Percentiles rank a stretch among this genome's conserved stretches.
These are phyloP conservation scores for Fusarium abutilonis DNA, from an alignment of 2,329 filamentous ascomycete genomes.

Conservation along the genomic window DNA sequence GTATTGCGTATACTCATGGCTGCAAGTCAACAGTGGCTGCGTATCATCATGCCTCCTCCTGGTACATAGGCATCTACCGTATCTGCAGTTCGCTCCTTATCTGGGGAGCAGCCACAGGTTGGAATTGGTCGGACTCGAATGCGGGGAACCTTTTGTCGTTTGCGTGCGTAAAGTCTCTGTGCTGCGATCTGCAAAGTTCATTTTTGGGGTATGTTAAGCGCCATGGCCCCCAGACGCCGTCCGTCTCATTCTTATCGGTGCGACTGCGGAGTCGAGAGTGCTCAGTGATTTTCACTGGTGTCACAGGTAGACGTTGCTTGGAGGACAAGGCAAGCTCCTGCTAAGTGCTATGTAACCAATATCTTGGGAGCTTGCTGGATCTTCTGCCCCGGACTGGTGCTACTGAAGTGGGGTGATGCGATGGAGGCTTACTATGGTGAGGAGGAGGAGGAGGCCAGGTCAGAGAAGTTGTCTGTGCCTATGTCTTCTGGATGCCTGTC, in stretches of 20 bases:
- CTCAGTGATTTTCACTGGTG: background rate
- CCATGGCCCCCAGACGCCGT: slow-evolving; percentile 25
- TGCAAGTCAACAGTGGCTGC: slow-evolving; percentile 24
- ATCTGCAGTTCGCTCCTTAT: slow-evolving; percentile 13
- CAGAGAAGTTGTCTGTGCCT: slow-evolving; percentile 4
- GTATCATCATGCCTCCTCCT: slow-evolving; percentile 12
- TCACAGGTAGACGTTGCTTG: slow-evolving; percentile 3
- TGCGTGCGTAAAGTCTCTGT: background rate
- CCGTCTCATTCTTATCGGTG: slow-evolving; percentile 23
- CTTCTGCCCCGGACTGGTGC: slow-evolving; percentile 39
- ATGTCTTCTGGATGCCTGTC: slow-evolving; percentile 9
- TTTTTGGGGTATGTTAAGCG: slow-evolving; percentile 3
- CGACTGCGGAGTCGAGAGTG: slow-evolving; percentile 4
- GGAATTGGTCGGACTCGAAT: slow-evolving; percentile 30
- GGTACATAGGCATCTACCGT: slow-evolving; percentile 1
- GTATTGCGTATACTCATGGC: slow-evolving; percentile 18
- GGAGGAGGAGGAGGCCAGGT: slow-evolving; percentile 5
- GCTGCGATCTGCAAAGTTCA: slow-evolving; percentile 17
- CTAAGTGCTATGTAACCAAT: background rate
- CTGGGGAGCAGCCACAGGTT: slow-evolving; percentile 15
- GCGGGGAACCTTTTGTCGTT: slow-evolving; percentile 18
- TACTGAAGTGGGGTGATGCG: slow-evolving; percentile 29
- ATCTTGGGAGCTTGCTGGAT: slow-evolving; percentile 38
- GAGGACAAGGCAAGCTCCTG: background rate
- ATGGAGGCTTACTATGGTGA: slow-evolving; percentile 25